Conservation (phyloP, 352 stramenopile species). For the Phytophthora boehmeriae region DNA sequence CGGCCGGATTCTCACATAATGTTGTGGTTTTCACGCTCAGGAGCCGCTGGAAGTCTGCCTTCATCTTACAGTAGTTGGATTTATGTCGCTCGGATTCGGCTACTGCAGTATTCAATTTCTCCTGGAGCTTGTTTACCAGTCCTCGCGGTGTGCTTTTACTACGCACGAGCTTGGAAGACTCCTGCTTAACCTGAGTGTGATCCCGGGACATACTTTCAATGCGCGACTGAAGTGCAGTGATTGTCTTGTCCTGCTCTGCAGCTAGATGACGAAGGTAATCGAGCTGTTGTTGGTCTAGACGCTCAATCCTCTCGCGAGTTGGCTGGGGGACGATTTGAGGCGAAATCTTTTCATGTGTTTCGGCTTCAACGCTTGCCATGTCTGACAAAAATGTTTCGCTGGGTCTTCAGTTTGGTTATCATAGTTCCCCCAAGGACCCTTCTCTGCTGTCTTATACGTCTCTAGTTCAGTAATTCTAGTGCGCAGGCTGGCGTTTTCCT, state of each 20-base stretch:
- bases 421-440: neutral
- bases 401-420: neutral
- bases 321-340: slow-evolving; percentile 12
- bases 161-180: neutral
- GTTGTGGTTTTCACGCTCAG: slow-evolving; percentile 51
- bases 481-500: slow-evolving; percentile 26
- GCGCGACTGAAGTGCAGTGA: slow-evolving; percentile 45
- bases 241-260: slow-evolving; percentile 58
- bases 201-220: slow-evolving; percentile 47
- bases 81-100: slow-evolving; percentile 50
- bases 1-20: slow-evolving; percentile 35
- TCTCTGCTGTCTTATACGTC: neutral
- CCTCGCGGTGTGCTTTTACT: slow-evolving; percentile 23
- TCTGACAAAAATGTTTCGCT: neutral
- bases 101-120: slow-evolving; percentile 44
- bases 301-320: slow-evolving; percentile 32
- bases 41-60: slow-evolving; percentile 53
- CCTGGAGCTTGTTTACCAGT: slow-evolving; percentile 36
- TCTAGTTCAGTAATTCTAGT: slow-evolving; percentile 28
- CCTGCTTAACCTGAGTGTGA: slow-evolving; percentile 10
- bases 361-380: neutral
- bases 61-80: slow-evolving; percentile 50
- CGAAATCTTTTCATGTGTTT: neutral
- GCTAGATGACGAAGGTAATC: slow-evolving; percentile 53
- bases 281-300: slow-evolving; percentile 51